A percentile compares a stretch with the other conserved stretches of the same genome.
These are phyloP conservation scores for Zopfochytrium polystomum DNA, from an alignment of 371 early-diverging fungal genomes.

Conservation along the genomic window DNA sequence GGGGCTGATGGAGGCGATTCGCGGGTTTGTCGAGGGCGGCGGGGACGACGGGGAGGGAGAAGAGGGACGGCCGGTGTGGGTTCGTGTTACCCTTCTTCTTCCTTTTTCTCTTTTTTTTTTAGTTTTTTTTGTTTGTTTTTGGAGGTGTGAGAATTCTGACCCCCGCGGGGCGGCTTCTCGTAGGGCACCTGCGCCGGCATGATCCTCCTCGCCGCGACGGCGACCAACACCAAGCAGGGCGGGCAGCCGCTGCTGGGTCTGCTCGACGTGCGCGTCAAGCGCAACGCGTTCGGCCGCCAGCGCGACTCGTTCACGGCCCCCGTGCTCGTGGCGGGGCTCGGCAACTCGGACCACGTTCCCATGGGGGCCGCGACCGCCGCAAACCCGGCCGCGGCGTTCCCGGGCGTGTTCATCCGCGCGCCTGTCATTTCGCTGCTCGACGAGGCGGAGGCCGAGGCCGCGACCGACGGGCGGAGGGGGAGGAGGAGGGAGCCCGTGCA, in stretches of 20 bases:
- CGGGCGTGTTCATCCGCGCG: slow-evolving; percentile 91
- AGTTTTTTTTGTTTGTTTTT: no score
- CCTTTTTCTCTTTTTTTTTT: no score
- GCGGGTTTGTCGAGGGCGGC: slow-evolving; percentile 73
- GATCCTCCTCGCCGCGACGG: slow-evolving; percentile 82
- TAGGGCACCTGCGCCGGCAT: slow-evolving; percentile 95
- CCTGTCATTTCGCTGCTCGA: slow-evolving; percentile 79
- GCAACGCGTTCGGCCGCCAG: slow-evolving; percentile 94
- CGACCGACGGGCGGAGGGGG: background rate
- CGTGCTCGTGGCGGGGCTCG: slow-evolving; percentile 64
- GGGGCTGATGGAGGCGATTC: slow-evolving; percentile 68
- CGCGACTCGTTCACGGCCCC: slow-evolving; percentile 77
- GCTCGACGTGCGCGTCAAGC: slow-evolving; percentile 75
- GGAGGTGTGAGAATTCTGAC: no score
- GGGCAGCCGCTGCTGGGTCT: slow-evolving; percentile 84
- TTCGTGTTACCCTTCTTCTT: no score
- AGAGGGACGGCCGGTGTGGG: no score
- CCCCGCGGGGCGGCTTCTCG: background rate
- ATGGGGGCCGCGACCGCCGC: slow-evolving; percentile 8
- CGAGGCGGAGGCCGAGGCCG: slow-evolving; percentile 61
- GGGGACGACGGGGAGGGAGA: slow-evolving; percentile 50
- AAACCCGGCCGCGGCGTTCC: slow-evolving; percentile 53
- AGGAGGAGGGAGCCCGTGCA: background rate
- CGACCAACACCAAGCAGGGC: slow-evolving; percentile 71
- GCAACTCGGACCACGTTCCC: no score